phyloP scores from a whole-genome alignment of 1,284 basidiomycete genomes.

The Irpex sp. region DNA sequence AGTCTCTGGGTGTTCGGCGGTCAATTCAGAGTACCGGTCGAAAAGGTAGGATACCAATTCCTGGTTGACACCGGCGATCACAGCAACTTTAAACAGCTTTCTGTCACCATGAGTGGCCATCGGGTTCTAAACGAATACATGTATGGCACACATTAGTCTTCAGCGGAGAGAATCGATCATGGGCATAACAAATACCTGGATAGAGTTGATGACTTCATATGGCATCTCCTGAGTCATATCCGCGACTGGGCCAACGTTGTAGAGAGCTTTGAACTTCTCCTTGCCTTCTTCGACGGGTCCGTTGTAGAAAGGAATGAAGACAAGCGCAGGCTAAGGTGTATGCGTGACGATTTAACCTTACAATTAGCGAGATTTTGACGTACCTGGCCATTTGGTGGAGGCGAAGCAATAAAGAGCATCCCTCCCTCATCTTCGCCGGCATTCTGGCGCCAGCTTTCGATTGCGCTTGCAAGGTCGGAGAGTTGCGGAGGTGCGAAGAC shows the following conservation, averaged over 20 bases:
- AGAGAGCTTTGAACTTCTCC: slow-evolving; percentile 6
- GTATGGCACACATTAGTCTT: background rate
- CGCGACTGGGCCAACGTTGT: slow-evolving; percentile 11
- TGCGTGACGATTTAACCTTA: too few relatives aligned
- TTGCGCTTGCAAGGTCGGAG: background rate
- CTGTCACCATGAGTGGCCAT: slow-evolving; percentile 11
- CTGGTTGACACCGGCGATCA: background rate
- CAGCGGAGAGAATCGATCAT: background rate
- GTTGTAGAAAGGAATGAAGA: slow-evolving; percentile 9
- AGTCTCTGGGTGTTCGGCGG: slow-evolving; percentile 3
- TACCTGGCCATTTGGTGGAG: slow-evolving; percentile 8
- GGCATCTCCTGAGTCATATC: slow-evolving; percentile 15
- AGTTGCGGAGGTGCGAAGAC: slow-evolving; percentile 10
- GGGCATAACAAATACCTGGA: slow-evolving; percentile 7
- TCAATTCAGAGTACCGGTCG: slow-evolving; percentile 5
- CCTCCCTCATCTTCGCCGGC: slow-evolving; percentile 3
- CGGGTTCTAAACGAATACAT: slow-evolving; percentile 4
- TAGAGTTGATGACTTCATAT: slow-evolving; percentile 12
- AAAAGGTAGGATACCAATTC: slow-evolving; percentile 3
- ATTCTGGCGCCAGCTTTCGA: background rate
- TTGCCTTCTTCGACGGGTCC: slow-evolving; percentile 6
- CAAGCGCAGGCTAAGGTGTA: slow-evolving; percentile 2
- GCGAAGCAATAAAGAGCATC: slow-evolving; percentile 9
- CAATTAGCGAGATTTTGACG: background rate
- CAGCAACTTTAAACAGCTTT: slow-evolving; percentile 7